phyloP scores from a whole-genome alignment of 2,329 filamentous ascomycete genomes.

The Colletotrichum sp. region DNA sequence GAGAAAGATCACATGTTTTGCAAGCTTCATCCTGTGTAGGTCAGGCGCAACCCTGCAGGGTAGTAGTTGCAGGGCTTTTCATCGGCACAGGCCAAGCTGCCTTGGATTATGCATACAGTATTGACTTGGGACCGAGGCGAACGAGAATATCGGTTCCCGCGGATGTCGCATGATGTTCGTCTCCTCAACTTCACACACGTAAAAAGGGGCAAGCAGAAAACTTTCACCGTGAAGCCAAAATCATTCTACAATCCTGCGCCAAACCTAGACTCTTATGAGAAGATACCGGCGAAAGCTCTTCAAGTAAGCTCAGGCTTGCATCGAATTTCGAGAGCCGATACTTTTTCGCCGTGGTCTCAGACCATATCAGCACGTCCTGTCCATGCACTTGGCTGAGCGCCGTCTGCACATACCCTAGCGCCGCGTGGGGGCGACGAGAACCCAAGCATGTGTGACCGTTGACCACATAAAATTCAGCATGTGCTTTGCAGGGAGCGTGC shows the following conservation, averaged over 20 bases:
- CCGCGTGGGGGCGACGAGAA: not conserved
- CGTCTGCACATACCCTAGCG: not conserved
- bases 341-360: not conserved
- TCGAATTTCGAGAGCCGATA: not conserved
- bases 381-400: not conserved
- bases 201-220: not conserved
- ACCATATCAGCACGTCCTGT: not conserved
- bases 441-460: not conserved
- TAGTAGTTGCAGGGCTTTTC: not conserved
- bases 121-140: not conserved
- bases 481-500: not conserved
- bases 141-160: not conserved
- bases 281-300: not conserved
- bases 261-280: not conserved
- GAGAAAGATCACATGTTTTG: not conserved
- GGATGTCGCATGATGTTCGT: not conserved
- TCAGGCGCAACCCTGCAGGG: not conserved
- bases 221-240: not conserved
- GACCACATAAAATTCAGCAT: not conserved
- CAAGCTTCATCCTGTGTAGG: not conserved
- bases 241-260: not conserved
- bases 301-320: not conserved
- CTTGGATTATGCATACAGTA: not conserved
- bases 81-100: not conserved
- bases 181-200: not conserved